A percentile compares a stretch with the other conserved stretches of the same genome.
These are phyloP conservation scores for Bjerkandera adusta DNA, from an alignment of 1,284 basidiomycete genomes.

Conservation along the genomic window DNA sequence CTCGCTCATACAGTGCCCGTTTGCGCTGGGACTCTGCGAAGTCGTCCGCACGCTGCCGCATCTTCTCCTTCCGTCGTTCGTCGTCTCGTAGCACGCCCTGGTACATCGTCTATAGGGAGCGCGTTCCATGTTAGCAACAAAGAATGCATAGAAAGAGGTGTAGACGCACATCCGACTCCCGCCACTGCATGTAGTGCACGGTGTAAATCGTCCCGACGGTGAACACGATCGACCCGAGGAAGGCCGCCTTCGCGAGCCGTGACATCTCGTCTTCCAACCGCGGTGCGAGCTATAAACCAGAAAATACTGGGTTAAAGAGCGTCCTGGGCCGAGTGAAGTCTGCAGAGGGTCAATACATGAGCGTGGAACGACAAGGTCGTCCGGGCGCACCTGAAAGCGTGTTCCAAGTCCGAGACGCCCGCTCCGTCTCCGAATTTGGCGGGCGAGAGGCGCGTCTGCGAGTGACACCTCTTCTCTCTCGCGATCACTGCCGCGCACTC, in stretches of 20 bases:
- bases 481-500: no score
- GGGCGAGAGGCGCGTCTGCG: no score
- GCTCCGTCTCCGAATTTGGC: no score
- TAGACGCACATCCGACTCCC: constrained; percentile 75
- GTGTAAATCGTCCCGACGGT: constrained; percentile 82
- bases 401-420: no score
- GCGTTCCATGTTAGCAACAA: constrained; percentile 7
- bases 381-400: no score
- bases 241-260: constrained; percentile 73
- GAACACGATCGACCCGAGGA: constrained; percentile 66
- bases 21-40: constrained; percentile 65
- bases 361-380: no score
- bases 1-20: constrained; percentile 64
- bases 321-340: no score
- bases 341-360: no score
- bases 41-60: constrained; percentile 62
- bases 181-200: constrained; percentile 87
- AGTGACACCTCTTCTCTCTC: no score
- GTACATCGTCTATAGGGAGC: constrained; percentile 75
- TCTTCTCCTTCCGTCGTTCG: constrained; percentile 73
- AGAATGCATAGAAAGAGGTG: constrained; percentile 9
- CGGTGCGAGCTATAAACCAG: no score
- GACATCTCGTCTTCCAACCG: constrained; percentile 67
- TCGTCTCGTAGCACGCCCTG: constrained; percentile 88
- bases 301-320: no score